phyloP scores from a whole-genome alignment of 179 eudicot genomes.

The Pouteria campechiana region DNA sequence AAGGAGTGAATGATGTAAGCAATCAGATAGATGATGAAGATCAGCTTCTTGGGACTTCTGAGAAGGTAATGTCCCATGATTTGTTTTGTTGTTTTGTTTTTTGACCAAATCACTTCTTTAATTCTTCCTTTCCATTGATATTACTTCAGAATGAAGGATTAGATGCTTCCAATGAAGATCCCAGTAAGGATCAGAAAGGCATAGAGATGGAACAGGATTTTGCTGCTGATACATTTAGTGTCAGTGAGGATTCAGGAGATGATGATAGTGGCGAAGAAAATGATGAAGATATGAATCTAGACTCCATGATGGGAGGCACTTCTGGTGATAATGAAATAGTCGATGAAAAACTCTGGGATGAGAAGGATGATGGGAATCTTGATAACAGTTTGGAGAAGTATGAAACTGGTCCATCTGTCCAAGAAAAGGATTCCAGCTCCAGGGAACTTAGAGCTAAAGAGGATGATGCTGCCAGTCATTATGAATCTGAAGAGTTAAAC shows the following conservation, averaged over 20 bases:
- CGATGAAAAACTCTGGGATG: conserved; percentile 73
- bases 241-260: conserved; percentile 76
- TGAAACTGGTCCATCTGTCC: conserved; percentile 65
- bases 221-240: conserved; percentile 42
- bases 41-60: conserved; percentile 73
- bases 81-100: not conserved
- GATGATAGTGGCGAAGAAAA: conserved; percentile 32
- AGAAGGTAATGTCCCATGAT: conserved; percentile 35
- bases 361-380: conserved; percentile 57
- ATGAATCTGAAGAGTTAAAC: conserved; percentile 33
- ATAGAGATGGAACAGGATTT: conserved; percentile 84
- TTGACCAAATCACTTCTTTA: not conserved
- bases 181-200: conserved; percentile 59
- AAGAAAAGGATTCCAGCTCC: conserved; percentile 38
- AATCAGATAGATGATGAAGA: conserved; percentile 83
- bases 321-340: conserved; percentile 51
- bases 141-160: conserved; percentile 49
- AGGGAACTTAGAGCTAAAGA: conserved; percentile 89
- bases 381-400: conserved; percentile 43
- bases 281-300: conserved; percentile 47
- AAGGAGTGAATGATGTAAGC: conserved; percentile 73
- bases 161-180: conserved; percentile 35
- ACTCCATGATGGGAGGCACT: conserved; percentile 63
- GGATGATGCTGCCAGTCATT: conserved; percentile 29
- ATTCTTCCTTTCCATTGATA: conserved; percentile 5